These are phyloP conservation scores for Lodderomyces beijingensis DNA, from an alignment of 1,139 yeast species.

Conservation along the genomic window DNA sequence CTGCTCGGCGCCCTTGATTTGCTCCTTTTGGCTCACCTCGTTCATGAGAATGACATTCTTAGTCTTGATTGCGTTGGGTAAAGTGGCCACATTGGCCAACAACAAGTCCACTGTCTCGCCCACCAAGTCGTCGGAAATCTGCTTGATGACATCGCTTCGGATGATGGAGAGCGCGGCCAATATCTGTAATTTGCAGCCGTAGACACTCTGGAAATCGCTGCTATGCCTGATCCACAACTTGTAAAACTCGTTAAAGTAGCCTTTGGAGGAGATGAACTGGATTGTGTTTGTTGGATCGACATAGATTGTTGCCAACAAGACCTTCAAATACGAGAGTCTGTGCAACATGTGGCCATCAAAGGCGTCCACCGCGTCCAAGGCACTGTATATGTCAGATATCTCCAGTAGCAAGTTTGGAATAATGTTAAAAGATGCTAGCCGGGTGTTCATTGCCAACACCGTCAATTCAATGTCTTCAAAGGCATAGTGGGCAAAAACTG, in stretches of 20 bases:
- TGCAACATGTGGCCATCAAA: constrained; percentile 49
- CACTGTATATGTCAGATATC: constrained; percentile 31
- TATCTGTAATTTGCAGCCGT: constrained; percentile 53
- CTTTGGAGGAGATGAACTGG: constrained; percentile 34
- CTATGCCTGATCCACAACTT: constrained; percentile 49
- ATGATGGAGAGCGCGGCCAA: constrained; percentile 36
- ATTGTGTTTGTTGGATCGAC: constrained; percentile 38
- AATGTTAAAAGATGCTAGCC: constrained; percentile 30
- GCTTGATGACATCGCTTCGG: constrained; percentile 24
- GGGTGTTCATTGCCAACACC: constrained; percentile 32
- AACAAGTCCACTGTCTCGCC: constrained; percentile 40
- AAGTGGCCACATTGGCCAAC: constrained; percentile 37
- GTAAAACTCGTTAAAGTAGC: constrained; percentile 35
- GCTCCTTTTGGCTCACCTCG: constrained; percentile 30
- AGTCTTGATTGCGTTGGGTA: constrained; percentile 47
- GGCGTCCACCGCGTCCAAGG: constrained; percentile 35
- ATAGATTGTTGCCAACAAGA: constrained; percentile 38
- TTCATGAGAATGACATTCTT: constrained; percentile 38
- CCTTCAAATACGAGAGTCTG: constrained; percentile 41
- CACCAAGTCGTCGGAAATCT: constrained; percentile 32
- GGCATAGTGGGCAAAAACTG: constrained; percentile 38
- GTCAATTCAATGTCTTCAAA: constrained; percentile 41
- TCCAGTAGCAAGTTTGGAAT: constrained; percentile 36
- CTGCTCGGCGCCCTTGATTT: constrained; percentile 20
- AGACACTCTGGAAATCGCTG: constrained; percentile 48